Evolutionary conservation across 345 rosid genomes (phyloP), one percentile per base, ranked within the genome.

Genomic region (Populus euphratica): DNA sequence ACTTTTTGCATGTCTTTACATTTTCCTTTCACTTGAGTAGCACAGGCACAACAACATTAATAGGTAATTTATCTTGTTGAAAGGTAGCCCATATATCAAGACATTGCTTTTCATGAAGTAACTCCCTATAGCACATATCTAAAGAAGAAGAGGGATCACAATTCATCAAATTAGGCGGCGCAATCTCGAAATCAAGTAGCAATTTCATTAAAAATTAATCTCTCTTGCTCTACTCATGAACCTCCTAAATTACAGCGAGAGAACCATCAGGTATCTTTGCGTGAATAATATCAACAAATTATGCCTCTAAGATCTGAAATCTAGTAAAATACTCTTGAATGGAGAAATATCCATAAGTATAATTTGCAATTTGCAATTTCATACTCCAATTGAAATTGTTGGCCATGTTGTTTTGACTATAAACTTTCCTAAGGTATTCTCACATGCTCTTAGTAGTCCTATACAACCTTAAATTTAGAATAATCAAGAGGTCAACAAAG

Each of bases 191-290:
- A 3, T 72, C 11, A 56, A 13, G 12, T 0, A n/a, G 11, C 3
- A 82, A 41, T 36, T 78, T 75, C 64, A 82, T 82, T 13, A 76
- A 23, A 21, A 83, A 83, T 5, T 68, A 44, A 76, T 76, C 76
- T 25, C 50, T n/a, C 50, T 83, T 72, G 10, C 75, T 66, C 0
- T 52, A 31, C 9, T 47, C 69, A 79, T 83, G 78, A 59, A 79
- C 41, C 5, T 2, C 38, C 8, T 14, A 33, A 18, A 20, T 10
- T 56, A 6, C 43, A 23, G 4, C 5, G 0, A 82, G 18, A 67
- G 69, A 33, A 9, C 10, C 43, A 31, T 21, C 16, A 20, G 41
- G 77, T 6, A 74, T 65, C 6, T 50, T 65, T 14, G 70, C 44
- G 2, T 41, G 5, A 33, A 33, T 33, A 33, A 33, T 33, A 33